Percentiles rank a stretch among this genome's conserved stretches.
Conservation (phyloP, 2,329 filamentous ascomycete species). For the Colletotrichum tropicicola region DNA sequence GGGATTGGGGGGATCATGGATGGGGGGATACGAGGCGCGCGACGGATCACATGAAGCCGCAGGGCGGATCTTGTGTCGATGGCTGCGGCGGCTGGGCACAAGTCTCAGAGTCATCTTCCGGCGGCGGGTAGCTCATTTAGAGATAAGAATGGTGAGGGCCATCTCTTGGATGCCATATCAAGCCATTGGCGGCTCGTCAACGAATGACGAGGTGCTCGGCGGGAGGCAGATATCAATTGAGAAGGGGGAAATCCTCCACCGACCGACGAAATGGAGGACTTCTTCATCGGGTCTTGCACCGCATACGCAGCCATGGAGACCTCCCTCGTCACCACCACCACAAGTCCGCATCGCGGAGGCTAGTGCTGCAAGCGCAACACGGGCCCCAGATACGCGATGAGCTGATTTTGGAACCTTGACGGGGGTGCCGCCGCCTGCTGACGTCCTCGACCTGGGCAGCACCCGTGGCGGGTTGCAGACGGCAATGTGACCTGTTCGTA, state of each 20-base stretch:
- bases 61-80: background rate
- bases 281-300: background rate
- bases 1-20: background rate
- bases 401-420: background rate
- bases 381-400: constrained; percentile 17
- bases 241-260: no score
- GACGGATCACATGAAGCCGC: constrained; percentile 19
- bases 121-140: no score
- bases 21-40: constrained; percentile 17
- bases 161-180: no score
- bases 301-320: background rate
- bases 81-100: no score
- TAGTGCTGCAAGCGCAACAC: constrained; percentile 13
- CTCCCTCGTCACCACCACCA: background rate
- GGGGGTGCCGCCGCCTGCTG: background rate
- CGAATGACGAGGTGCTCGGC: no score
- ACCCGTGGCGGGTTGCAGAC: background rate
- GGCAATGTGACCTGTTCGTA: background rate
- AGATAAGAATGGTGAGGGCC: no score
- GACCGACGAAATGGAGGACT: no score
- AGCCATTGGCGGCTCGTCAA: no score
- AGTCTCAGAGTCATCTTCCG: no score
- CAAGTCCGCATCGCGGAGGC: background rate
- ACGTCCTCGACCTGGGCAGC: constrained; percentile 18
- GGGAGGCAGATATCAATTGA: no score